Evolutionary conservation across 164 flowering plant species (phyloP).

Genomic region (Stephania japonica): DNA sequence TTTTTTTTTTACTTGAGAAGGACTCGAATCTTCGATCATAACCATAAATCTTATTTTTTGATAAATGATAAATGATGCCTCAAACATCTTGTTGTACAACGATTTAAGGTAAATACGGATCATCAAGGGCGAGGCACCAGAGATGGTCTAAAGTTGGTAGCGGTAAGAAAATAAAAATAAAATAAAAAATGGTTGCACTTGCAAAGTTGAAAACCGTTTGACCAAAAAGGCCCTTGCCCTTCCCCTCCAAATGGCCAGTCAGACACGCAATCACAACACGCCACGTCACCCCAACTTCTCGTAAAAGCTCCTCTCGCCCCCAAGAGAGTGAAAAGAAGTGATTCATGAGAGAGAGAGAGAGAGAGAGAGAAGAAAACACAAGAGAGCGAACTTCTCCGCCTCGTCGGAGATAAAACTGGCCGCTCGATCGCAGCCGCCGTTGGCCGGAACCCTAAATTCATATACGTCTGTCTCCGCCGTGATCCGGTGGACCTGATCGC

Average conservation of each 20-base stretch:
- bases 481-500: background rate
- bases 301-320: background rate
- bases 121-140: too few species aligned
- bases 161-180: too few species aligned
- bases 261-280: background rate
- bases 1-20: too few species aligned
- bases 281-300: background rate
- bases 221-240: background rate
- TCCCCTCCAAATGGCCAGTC: background rate
- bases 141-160: too few species aligned
- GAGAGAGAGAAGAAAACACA: too few species aligned
- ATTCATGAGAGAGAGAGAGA: too few species aligned
- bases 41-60: too few species aligned
- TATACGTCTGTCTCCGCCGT: background rate
- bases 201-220: background rate
- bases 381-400: background rate
- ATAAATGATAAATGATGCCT: too few species aligned
- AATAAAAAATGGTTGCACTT: background rate
- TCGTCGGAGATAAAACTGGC: conserved; percentile 3
- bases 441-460: background rate
- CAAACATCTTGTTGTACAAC: too few species aligned
- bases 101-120: too few species aligned
- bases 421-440: background rate
- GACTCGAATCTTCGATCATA: too few species aligned
- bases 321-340: conserved; percentile 4